A percentile compares a stretch with the other conserved stretches of the same genome.
These are phyloP conservation scores for Ophiostoma sp. DNA, from an alignment of 2,329 filamentous ascomycete genomes.

Conservation along the genomic window DNA sequence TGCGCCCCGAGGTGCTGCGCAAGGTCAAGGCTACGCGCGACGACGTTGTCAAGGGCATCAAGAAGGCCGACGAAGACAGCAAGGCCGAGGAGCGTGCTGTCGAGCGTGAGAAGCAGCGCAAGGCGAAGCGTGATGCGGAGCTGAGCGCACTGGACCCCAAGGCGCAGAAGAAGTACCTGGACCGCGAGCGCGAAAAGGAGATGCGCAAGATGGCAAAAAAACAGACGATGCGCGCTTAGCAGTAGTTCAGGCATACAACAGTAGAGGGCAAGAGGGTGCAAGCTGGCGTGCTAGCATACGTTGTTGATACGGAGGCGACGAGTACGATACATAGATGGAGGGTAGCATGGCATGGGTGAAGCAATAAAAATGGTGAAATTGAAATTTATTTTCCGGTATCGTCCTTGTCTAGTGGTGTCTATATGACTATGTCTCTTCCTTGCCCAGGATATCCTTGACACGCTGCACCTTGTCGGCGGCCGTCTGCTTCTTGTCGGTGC, in stretches of 20 bases:
- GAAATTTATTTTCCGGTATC: not conserved
- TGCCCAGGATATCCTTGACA: constrained; percentile 47
- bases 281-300: too few relatives aligned
- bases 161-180: constrained; percentile 78
- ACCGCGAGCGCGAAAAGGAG: constrained; percentile 74
- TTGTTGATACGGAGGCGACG: too few relatives aligned
- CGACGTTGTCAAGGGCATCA: constrained; percentile 70
- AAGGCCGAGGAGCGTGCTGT: constrained; percentile 71
- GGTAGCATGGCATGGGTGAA: too few relatives aligned
- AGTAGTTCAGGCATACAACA: not conserved
- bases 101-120: constrained; percentile 71
- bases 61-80: constrained; percentile 70
- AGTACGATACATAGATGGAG: not conserved
- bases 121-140: constrained; percentile 82
- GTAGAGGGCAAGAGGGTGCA: not conserved
- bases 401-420: too few relatives aligned
- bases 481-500: constrained; percentile 79
- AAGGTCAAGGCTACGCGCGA: constrained; percentile 79
- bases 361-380: not conserved
- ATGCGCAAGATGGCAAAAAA: constrained; percentile 51
- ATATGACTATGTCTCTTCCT: not conserved
- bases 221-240: constrained; percentile 47
- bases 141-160: constrained; percentile 71
- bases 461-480: constrained; percentile 72
- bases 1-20: constrained; percentile 82